Evolutionary conservation across 2,329 filamentous ascomycete genomes (phyloP).

Genomic region (Neoascochyta sp.): DNA sequence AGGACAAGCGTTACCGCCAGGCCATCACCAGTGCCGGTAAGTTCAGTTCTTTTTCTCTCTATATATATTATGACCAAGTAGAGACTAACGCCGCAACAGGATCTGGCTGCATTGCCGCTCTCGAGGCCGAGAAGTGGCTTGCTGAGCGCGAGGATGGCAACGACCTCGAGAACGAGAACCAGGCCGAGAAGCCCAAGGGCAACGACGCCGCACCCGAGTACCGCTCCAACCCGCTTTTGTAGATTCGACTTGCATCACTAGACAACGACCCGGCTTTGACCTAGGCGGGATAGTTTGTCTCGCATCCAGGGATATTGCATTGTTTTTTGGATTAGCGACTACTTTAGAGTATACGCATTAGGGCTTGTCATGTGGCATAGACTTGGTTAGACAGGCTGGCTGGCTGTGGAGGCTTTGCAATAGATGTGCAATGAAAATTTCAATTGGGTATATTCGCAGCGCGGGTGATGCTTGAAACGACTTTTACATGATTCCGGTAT

Average conservation of each 20-base stretch:
- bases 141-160: conserved; percentile 65
- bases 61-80: conserved; percentile 10
- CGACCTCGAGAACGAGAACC: conserved; percentile 48
- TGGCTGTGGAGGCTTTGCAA: not conserved
- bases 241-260: conserved; percentile 17
- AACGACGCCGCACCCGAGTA: conserved; percentile 59
- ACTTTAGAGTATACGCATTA: too few relatives aligned
- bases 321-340: conserved; percentile 9
- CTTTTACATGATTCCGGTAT: conserved; percentile 3
- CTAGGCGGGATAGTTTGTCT: conserved; percentile 7
- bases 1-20: conserved; percentile 97
- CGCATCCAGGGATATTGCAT: conserved; percentile 13
- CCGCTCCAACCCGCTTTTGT: conserved; percentile 62
- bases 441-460: too few relatives aligned
- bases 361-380: conserved; percentile 18
- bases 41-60: conserved; percentile 36
- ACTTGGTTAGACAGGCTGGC: conserved; percentile 19
- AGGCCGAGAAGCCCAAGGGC: conserved; percentile 48
- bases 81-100: conserved; percentile 50
- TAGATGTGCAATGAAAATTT: conserved; percentile 4
- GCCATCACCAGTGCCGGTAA: conserved; percentile 94
- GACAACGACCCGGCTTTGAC: conserved; percentile 2
- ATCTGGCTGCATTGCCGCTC: conserved; percentile 88
- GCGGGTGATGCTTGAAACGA: too few relatives aligned
- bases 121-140: conserved; percentile 93